These are phyloP conservation scores for Exophiala mesophila DNA, from an alignment of 2,329 filamentous ascomycete genomes.

Conservation along the genomic window DNA sequence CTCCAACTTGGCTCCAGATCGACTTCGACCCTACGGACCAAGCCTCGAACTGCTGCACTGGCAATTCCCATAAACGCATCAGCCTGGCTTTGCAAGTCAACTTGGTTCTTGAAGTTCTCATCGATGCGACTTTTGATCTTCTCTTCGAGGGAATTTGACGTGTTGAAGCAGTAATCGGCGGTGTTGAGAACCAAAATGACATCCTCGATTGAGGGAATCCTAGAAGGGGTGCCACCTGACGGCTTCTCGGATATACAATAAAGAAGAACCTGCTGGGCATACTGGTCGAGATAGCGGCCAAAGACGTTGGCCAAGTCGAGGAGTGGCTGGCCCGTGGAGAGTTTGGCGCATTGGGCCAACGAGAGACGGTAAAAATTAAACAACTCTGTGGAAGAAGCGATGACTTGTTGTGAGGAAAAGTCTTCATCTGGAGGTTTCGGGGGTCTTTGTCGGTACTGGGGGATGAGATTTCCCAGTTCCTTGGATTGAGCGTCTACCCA, in stretches of 20 bases:
- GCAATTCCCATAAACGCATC: constrained; percentile 95
- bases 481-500: constrained; percentile 97
- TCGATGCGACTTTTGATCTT: constrained; percentile 91
- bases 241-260: constrained; percentile 61
- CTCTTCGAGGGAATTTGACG: constrained; percentile 88
- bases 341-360: constrained; percentile 88
- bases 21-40: constrained; percentile 78
- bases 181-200: constrained; percentile 87
- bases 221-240: constrained; percentile 50
- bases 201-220: constrained; percentile 59
- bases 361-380: constrained; percentile 96
- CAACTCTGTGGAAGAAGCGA: constrained; percentile 88
- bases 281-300: constrained; percentile 90
- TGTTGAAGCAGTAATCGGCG: constrained; percentile 93
- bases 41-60: constrained; percentile 73
- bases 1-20: constrained; percentile 85
- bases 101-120: constrained; percentile 63
- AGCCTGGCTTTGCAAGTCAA: constrained; percentile 88
- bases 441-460: constrained; percentile 78
- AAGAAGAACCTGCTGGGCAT: constrained; percentile 86
- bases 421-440: constrained; percentile 81
- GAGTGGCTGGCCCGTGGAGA: constrained; percentile 84
- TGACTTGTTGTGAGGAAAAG: constrained; percentile 83
- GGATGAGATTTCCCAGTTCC: constrained; percentile 76
- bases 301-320: constrained; percentile 80